These are phyloP conservation scores for Botrytis galanthina DNA, from an alignment of 2,329 filamentous ascomycete genomes.

Conservation along the genomic window DNA sequence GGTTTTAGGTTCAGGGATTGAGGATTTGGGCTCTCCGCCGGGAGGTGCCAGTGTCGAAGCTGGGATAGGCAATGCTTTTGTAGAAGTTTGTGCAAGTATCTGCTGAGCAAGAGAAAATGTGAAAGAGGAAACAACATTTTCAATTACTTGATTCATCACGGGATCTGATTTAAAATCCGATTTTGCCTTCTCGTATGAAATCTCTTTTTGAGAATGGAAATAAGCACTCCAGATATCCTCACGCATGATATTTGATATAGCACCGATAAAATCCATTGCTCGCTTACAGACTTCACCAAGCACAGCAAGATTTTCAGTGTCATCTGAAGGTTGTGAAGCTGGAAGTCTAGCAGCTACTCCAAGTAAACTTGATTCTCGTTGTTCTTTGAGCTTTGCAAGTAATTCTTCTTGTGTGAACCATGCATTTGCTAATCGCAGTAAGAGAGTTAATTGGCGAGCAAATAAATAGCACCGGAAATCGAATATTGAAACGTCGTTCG, in stretches of 20 bases:
- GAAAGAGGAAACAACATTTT: slow-evolving; percentile 76
- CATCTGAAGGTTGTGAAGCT: slow-evolving; percentile 50
- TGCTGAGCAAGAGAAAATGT: slow-evolving; percentile 75
- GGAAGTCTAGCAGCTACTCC: slow-evolving; percentile 55
- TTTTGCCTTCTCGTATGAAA: slow-evolving; percentile 37
- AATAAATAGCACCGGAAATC: slow-evolving; percentile 96
- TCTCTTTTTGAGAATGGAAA: slow-evolving; percentile 18
- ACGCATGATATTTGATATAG: slow-evolving; percentile 75
- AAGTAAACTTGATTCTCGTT: slow-evolving; percentile 57
- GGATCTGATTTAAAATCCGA: slow-evolving; percentile 36
- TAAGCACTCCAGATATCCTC: slow-evolving; percentile 70
- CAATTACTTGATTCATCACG: slow-evolving; percentile 54
- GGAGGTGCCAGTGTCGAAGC: slow-evolving; percentile 51
- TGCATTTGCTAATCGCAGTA: slow-evolving; percentile 79
- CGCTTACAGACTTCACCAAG: slow-evolving; percentile 85
- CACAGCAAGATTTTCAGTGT: slow-evolving; percentile 71
- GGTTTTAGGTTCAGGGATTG: slow-evolving; percentile 66
- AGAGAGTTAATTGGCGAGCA: slow-evolving; percentile 76
- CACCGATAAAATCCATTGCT: slow-evolving; percentile 79
- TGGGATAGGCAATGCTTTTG: slow-evolving; percentile 64
- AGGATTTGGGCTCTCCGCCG: slow-evolving; percentile 54
- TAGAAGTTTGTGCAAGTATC: slow-evolving; percentile 71
- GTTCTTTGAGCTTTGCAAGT: slow-evolving; percentile 59
- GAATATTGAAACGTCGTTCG: slow-evolving; percentile 93
- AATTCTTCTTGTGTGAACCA: slow-evolving; percentile 62